Evolutionary conservation across 768 basidiomycete species (phyloP).

Genomic region (Suillus decipiens): DNA sequence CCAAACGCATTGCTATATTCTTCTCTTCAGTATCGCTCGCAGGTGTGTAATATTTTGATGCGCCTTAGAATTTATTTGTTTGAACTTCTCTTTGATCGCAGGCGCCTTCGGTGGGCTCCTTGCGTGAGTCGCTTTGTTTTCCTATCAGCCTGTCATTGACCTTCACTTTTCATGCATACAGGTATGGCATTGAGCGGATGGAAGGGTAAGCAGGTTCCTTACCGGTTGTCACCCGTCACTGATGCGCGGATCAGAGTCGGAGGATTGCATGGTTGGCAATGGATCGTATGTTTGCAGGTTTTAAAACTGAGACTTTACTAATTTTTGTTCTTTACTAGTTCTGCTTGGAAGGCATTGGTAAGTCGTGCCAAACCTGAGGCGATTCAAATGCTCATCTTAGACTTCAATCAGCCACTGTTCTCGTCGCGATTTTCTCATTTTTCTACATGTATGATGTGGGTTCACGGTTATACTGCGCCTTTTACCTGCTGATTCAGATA

Average conservation of each 20-base stretch:
- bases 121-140: conserved; percentile 36
- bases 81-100: conserved; percentile 2
- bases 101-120: conserved; percentile 50
- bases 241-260: conserved; percentile 14
- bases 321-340: conserved; percentile 23
- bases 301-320: not conserved
- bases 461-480: not conserved
- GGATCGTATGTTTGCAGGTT: conserved; percentile 32
- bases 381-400: not conserved
- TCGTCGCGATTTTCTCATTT: conserved; percentile 31
- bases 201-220: conserved; percentile 36
- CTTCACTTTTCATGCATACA: conserved; percentile 15
- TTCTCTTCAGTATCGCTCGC: conserved; percentile 61
- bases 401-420: conserved; percentile 21
- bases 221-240: not conserved
- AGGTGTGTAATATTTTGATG: conserved; percentile 27
- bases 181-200: conserved; percentile 36
- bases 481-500: not conserved
- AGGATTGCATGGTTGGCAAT: conserved; percentile 38
- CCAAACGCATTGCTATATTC: conserved; percentile 62
- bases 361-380: conserved; percentile 1
- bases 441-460: conserved; percentile 57
- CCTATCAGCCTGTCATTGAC: not conserved
- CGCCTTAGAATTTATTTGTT: not conserved
- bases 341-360: conserved; percentile 33